Evolutionary conservation across 2,329 filamentous ascomycete species (phyloP), one percentile per base, ranked within the genome.

Genomic region (Xylariaceae sp.): DNA sequence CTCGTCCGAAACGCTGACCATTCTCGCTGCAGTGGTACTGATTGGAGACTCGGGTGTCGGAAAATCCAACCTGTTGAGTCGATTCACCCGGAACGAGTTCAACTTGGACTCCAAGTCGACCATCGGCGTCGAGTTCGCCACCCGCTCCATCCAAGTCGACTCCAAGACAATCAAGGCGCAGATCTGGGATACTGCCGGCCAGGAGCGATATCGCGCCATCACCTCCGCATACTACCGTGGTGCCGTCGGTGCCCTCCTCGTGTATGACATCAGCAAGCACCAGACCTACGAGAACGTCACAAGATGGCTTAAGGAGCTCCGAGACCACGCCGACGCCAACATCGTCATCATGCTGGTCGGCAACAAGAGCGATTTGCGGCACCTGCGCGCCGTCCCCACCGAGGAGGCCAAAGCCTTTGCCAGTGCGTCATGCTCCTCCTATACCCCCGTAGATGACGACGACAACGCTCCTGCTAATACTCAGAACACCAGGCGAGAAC

Each of bases 301-400:
- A 67, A 87, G 96, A 79, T 99, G 95, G 95, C 81, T 99, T 82
- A 99, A 98, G 82, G 95, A 99, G 83, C 84, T 99, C 73, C 88
- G 95, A 71, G 95, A 97, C 74, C 93, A 99, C 78, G 95, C 95
- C 69, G 95, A 99, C 76, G 93, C 92, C 71, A 98, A 98, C 81
- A 97, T 98, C 71, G 93, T 99, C 71, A 99, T 99, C 76, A 99
- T 99, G 95, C 83, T 99, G 71, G 95, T 98, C 54, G 95, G 95
- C 77, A 99, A 99, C 87, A 99, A 99, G 90, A 98, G 93, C 78
- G 95, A 99, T 96, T 90, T 98, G 89, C 91, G 93, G 78, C 95
- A 99, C 80, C 84, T 99, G 73, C 87, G 95, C 75, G 95, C 95
- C 66, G 95, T 99, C 67, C 92, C 95, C 48, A 99, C 95, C 60